Base-by-base conservation (phyloP, 1,139 yeast species). In the Pichia sorboxylosa region DNA sequence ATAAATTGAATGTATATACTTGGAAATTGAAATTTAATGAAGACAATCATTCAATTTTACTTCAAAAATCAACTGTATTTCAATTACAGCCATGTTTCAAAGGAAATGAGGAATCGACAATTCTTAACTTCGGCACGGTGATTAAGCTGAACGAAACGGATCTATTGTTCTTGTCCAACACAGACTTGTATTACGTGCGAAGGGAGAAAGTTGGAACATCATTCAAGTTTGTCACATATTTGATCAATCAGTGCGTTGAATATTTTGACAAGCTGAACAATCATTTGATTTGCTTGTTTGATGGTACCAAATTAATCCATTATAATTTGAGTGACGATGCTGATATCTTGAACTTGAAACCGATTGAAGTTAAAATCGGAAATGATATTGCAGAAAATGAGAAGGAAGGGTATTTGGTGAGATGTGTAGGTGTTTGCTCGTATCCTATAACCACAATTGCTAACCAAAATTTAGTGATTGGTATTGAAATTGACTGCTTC, bases 161-260 rank as follows among this genome's bases (percentile, higher is more conserved):
- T 36, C 27, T 58, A 9, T 34, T 59, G 20, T 37, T 57, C 3
- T 42, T 57, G 14, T 38, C 51, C 9, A 49, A 49, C 24, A 53
- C 58, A 13, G 56, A 57, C 22, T 37, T 59, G 16, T 38, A 50
- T 5, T 51, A 54, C 27, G 41, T 52, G 9, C 52, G 40, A 48
- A 59, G 39, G 45, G 51, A 39, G n/a, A 27, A 26, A 9, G 33
- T 29, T 4, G 23, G 35, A 2, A 20, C 24, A 5, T 34, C 30
- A 7, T 40, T 33, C 30, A 30, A 36, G 6, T 31, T 26, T 17
- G 31, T 34, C 3, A 40, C 44, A 1, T 38, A 40, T 28, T 30
- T 39, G 10, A 30, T 52, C 5, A 44, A 38, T 34, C 35, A 43
- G 3, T 39, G 39, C 4, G 48, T 47, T 13, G 58, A 54, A 30